Conservation (phyloP, 1,284 basidiomycete genomes). For the Rugiboletus extremiorientalis region DNA sequence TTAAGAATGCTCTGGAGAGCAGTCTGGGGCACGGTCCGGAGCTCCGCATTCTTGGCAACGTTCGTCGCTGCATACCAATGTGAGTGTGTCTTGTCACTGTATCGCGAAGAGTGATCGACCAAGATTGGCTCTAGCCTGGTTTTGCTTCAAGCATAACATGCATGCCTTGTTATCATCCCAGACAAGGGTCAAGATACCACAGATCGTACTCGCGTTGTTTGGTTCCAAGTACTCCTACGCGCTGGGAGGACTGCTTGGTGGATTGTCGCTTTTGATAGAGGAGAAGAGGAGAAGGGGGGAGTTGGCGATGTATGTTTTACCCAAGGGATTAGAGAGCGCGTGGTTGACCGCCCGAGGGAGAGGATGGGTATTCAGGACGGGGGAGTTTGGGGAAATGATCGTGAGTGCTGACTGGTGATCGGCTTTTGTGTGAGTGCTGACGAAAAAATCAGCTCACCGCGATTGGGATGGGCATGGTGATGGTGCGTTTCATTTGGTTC, state of each 20-base stretch:
- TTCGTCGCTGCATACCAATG: constrained; percentile 89
- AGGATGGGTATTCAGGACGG: constrained; percentile 75
- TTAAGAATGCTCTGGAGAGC: constrained; percentile 63
- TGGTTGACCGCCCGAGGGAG: constrained; percentile 82
- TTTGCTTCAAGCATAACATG: constrained; percentile 73
- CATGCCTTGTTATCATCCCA: constrained; percentile 49
- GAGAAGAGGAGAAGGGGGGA: constrained; percentile 81
- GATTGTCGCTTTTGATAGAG: constrained; percentile 84
- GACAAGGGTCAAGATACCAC: constrained; percentile 44
- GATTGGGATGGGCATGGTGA: constrained; percentile 88
- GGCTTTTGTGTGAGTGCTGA: constrained; percentile 13
- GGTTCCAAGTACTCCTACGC: constrained; percentile 73
- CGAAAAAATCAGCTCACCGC: constrained; percentile 52
- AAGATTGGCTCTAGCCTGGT: constrained; percentile 48
- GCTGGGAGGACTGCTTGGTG: constrained; percentile 75
- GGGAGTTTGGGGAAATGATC: constrained; percentile 67
- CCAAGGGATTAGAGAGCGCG: constrained; percentile 86
- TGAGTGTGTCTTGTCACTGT: constrained; percentile 36
- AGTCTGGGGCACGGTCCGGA: constrained; percentile 75
- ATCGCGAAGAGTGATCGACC: not conserved
- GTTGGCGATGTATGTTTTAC: constrained; percentile 93
- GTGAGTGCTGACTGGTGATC: constrained; percentile 38
- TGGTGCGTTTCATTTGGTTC: constrained; percentile 51
- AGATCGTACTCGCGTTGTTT: constrained; percentile 52
- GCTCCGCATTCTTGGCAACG: constrained; percentile 85